phyloP scores from a whole-genome alignment of 1,284 basidiomycete genomes.

The Vanrija sp. region DNA sequence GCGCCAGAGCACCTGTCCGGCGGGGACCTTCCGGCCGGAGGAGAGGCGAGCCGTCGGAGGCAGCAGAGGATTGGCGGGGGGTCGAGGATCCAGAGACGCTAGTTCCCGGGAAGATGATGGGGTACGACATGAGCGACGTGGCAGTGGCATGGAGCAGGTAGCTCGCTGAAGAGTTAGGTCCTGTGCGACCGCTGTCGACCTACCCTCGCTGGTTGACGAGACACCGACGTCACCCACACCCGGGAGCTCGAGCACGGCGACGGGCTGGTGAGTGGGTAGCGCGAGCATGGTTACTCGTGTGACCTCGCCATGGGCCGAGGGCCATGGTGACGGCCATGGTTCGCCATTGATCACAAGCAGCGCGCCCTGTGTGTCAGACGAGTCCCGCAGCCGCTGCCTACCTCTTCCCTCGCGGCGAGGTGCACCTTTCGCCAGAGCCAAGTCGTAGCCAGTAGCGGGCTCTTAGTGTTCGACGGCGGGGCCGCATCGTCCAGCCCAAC shows the following conservation, averaged over 20 bases:
- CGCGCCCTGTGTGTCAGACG: constrained; percentile 8
- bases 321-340: constrained; percentile 38
- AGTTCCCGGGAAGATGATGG: constrained; percentile 24
- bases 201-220: constrained; percentile 16
- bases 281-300: constrained; percentile 35
- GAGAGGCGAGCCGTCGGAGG: constrained; percentile 1
- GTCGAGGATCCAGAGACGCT: background rate
- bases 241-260: constrained; percentile 36
- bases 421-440: constrained; percentile 38
- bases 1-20: constrained; percentile 8
- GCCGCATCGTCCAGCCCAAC: constrained; percentile 10
- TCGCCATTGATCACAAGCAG: constrained; percentile 32
- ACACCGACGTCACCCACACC: constrained; percentile 37
- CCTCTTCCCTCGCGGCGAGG: constrained; percentile 22
- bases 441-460: constrained; percentile 20
- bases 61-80: background rate
- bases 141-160: constrained; percentile 34
- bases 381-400: constrained; percentile 5
- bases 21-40: background rate
- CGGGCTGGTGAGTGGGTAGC: constrained; percentile 10
- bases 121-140: constrained; percentile 34
- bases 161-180: constrained; percentile 9
- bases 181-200: background rate
- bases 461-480: background rate
- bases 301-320: constrained; percentile 40